Evolutionary conservation across 2,329 filamentous ascomycete species (phyloP), one percentile per base, ranked within the genome.

Genomic region (Coniochaeta prunicola): DNA sequence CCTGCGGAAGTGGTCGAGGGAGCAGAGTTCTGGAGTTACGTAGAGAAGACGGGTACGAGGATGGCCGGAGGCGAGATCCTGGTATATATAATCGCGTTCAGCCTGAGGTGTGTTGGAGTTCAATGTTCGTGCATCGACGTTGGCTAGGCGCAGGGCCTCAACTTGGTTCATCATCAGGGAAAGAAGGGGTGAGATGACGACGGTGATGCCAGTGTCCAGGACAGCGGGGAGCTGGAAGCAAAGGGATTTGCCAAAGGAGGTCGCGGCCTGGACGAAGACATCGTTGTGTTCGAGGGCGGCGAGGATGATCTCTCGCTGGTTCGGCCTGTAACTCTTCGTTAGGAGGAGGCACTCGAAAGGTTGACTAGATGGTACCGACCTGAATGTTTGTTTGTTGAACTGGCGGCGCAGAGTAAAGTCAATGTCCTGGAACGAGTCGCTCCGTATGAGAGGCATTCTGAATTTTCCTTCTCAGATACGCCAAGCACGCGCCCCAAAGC

Each of bases 201-300:
- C 87, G 0, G 92, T 96, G 64, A 96, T 91, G 64, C 93, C 93
- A 71, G 87, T 85, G 67, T 93, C 89, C 59, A 96, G 87, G 33
- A 97, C 86, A 26, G 92, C 92, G 9, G 92, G 92, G 1, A 97
- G 80, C 71, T 97, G 92, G 70, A 93, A 97, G 75, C 93, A 97
- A 57, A 97, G 73, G 68, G 91, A 96, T 73, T 97, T 97, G 45
- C 92, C 93, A 71, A 97, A 97, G 10, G 88, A 91, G 3, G 90
- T 92, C 58, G 90, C 90, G 53, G 93, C 93, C 73, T 97, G 93
- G 1, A 97, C 82, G 69, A 96, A 97, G 48, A 97, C 89, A 86
- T 97, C 93, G 62, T 92, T 81, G 17, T 91, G 89, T 59, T 89
- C 84, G 9, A 97, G 79, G 2, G 90, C 90, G 8, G 91, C 89